Evolutionary conservation across 352 stramenopile species (phyloP), one percentile per base, ranked within the genome.

Genomic region (Pythium phragmiticola): DNA sequence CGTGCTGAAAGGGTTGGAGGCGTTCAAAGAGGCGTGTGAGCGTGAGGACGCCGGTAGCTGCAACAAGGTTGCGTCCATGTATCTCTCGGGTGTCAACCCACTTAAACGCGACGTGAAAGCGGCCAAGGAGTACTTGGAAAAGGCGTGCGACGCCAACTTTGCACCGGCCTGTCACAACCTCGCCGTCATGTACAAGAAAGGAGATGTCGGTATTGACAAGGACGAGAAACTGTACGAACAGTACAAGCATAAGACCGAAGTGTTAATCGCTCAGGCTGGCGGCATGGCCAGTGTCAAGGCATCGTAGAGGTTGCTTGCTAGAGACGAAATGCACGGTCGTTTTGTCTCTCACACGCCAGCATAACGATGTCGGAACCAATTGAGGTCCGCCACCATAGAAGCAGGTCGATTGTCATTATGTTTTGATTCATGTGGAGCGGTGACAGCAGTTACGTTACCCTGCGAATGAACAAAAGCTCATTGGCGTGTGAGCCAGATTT

Each of bases 171-270:
- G 87, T 70, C 86, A 96, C 69, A 96, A 96, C 57, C 67, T 96
- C 37, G 87, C 87, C 4, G 87, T 96, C 39, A 92, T 94, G 85
- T 94, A 83, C 81, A 94, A 94, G 70, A 92, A 90, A 39, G 87
- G 87, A 36, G 87, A 96, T 66, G 72, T 65, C n/a, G 78, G 77
- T 39, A 77, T 94, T 30, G 65, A 78, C 14, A 72, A 89, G 70
- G 75, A 89, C 57, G 74, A 90, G 41, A 58, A 65, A 23, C 80
- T 80, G 53, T 92, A 90, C 57, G 60, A 94, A 16, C 69, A 90
- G 59, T 95, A 92, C 68, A 77, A 80, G 59, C 66, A 77, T 21
- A 90, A 90, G 68, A 95, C 87, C 34, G 78, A 86, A 45, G 68
- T 76, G n/a, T 78, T 95, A 43, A 80, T 92, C 42, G 77, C 81